Base-by-base conservation (phyloP, 2,329 filamentous ascomycete genomes). In the Sporothrix globosa region DNA sequence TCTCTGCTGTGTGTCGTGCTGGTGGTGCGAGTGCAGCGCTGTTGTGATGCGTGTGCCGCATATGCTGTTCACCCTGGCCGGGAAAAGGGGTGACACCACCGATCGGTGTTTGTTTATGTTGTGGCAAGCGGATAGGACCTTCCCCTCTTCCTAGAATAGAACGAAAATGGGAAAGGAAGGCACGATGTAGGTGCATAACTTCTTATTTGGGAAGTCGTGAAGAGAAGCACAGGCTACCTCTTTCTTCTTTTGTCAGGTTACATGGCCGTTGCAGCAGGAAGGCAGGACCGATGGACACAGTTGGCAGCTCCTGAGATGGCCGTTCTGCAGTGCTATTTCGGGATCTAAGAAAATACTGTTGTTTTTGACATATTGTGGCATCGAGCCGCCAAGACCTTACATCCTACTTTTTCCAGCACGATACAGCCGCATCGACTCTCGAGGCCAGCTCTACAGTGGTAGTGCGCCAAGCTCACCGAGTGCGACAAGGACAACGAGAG, bases 161-260 rank as follows among this genome's bases (percentile, higher is more conserved):
- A 41, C 17, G 19, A 5, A 21, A 46, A n/a, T 2, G 27, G 17
- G 30, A 39, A 13, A 61, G 56, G 56, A 61, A 61, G 56, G 56
- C 14, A 44, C 19, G 56, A 44, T 24, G 34, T 13, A 5, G 56
- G 6, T 61, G 56, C 34, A 13, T 14, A 17, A 30, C 5, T 41
- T 61, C 56, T 61, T 6, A 44, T 44, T 61, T 7, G 56, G 56
- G 56, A 61, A 61, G 34, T 44, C 56, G 21, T 10, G 34, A 44
- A 44, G 19, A 30, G 41, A 2, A 21, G 4, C 34, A 17, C 21
- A 11, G 5, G 19, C n/a, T 13, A 19, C 21, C 58, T 63, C 58
- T 46, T 63, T 63, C 56, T 46, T 27, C 58, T 27, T 63, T 63
- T 27, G 58, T 27, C 11, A 46, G 13, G 14, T 63, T 63, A 46